Evolutionary conservation across 176 grass and related monocot species (phyloP).

Genomic region (Poa pratensis): DNA sequence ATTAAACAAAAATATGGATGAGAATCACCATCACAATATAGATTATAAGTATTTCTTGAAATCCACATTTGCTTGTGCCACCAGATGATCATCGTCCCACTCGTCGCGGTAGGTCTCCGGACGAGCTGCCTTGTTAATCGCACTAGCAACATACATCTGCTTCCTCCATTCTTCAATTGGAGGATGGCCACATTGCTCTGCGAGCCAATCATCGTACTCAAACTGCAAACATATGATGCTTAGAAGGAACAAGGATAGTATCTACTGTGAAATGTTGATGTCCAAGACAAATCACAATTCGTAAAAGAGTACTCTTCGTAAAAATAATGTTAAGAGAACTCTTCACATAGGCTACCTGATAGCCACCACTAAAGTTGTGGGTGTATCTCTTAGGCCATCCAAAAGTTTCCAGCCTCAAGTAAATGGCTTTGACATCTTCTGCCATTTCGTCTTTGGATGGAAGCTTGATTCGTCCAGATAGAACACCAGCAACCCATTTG

Average conservation of each 20-base stretch:
- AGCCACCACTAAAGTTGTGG: constrained; percentile 58
- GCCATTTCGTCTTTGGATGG: constrained; percentile 74
- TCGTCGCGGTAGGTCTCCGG: constrained; percentile 70
- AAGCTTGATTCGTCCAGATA: constrained; percentile 65
- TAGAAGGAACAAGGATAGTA: neutral
- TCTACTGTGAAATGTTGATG: neutral
- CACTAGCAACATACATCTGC: constrained; percentile 50
- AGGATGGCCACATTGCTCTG: constrained; percentile 55
- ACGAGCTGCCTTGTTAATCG: constrained; percentile 43
- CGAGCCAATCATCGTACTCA: constrained; percentile 83
- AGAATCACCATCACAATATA: neutral
- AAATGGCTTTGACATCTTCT: constrained; percentile 63
- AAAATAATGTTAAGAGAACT: too few relatives aligned
- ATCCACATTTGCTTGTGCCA: constrained; percentile 54
- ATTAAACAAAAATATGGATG: neutral
- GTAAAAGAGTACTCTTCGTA: too few relatives aligned
- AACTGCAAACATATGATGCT: constrained; percentile 54
- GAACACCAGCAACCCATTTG: constrained; percentile 82
- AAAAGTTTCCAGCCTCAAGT: constrained; percentile 42
- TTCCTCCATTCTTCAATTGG: constrained; percentile 79
- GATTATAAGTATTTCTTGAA: constrained; percentile 61
- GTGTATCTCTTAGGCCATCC: constrained; percentile 93
- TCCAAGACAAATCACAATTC: too few relatives aligned
- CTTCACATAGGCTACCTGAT: constrained; percentile 52
- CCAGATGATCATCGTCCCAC: constrained; percentile 77